Base-by-base conservation (phyloP, 1,139 yeast genomes). In the Pichia sp. region DNA sequence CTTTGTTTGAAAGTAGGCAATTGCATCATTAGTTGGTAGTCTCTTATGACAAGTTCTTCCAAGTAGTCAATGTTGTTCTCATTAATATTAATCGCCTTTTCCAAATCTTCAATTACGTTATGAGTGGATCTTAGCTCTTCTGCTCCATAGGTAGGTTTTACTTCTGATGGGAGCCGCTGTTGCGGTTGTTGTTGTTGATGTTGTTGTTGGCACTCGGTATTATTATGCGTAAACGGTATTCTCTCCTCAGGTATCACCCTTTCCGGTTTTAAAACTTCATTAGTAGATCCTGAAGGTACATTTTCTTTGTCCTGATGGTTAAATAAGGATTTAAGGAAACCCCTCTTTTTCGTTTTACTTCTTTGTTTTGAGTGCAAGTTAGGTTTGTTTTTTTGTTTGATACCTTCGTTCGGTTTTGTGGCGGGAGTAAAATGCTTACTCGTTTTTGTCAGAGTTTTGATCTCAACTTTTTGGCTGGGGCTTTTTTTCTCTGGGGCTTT, bases 11-110 rank as follows among this genome's bases (percentile, higher is more conserved):
- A 59, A 14, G 48, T 38, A n/a, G 57, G 56, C 49, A 33, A 54
- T 33, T 50, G 63, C 41, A 49, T 45, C 41, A 59, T 47, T 7
- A 9, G 12, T 42, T 80, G 80, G 59, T 88, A 79, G 67, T 90
- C 96, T 62, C 86, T 89, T 45, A 88, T 78, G 1, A 89, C 85
- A 61, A 95, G 74, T 2, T 95, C 93, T 67, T 95, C 85, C 55
- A 90, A 72, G 14, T 87, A 74, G 70, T 90, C 97, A 53, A 85
- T 78, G 60, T 85, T 77, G 1, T 41, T 46, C 3, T 75, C 75
- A 6, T 76, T 76, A 6, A 77, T 72, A 34, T 66, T 65, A 7
- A 68, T 60, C 2, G 76, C 70, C 33, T 52, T 46, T 17, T 61
- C 62, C 20, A 58, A 30, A 43, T 53, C 47, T 30, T 56, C 43